phyloP scores from a whole-genome alignment of 2,329 filamentous ascomycete species.

The Botrytis tulipae region DNA sequence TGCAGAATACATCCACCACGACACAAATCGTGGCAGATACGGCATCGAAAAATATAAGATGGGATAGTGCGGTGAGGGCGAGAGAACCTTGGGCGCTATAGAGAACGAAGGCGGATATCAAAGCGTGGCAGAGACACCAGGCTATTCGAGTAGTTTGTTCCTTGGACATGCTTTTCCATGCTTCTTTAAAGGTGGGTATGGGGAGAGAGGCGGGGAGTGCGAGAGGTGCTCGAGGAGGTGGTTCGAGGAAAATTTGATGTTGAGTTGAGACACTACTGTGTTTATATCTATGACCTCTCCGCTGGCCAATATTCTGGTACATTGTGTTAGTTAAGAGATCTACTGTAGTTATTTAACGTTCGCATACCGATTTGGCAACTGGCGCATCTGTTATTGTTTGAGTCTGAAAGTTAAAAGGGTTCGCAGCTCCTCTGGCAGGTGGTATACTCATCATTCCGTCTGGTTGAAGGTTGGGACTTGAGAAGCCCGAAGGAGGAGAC shows the following conservation, averaged over 20 bases:
- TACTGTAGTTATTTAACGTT: background rate
- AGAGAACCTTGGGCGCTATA: constrained; percentile 83
- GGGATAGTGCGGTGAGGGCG: constrained; percentile 87
- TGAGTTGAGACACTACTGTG: constrained; percentile 86
- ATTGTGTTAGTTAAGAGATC: constrained; percentile 10
- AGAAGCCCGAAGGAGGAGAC: constrained; percentile 29
- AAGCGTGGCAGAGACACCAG: constrained; percentile 88
- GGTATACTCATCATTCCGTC: constrained; percentile 38
- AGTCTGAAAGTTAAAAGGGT: constrained; percentile 94
- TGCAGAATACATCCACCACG: constrained; percentile 85
- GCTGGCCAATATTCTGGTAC: constrained; percentile 79
- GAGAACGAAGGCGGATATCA: constrained; percentile 80
- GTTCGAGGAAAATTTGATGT: constrained; percentile 95
- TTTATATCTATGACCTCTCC: constrained; percentile 95
- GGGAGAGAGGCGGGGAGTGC: constrained; percentile 89
- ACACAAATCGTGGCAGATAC: constrained; percentile 89
- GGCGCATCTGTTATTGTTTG: constrained; percentile 72
- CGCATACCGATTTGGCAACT: constrained; percentile 68
- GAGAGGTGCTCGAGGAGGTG: constrained; percentile 78
- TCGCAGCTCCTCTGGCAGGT: constrained; percentile 42
- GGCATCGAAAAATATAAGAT: constrained; percentile 93
- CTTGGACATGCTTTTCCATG: constrained; percentile 82
- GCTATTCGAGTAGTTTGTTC: constrained; percentile 80
- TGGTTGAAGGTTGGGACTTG: constrained; percentile 25
- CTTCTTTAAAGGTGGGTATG: constrained; percentile 84